Evolutionary conservation across 2,329 filamentous ascomycete species (phyloP), one percentile per base, ranked within the genome.

Genomic region (Fusarium pseudocircinatum): DNA sequence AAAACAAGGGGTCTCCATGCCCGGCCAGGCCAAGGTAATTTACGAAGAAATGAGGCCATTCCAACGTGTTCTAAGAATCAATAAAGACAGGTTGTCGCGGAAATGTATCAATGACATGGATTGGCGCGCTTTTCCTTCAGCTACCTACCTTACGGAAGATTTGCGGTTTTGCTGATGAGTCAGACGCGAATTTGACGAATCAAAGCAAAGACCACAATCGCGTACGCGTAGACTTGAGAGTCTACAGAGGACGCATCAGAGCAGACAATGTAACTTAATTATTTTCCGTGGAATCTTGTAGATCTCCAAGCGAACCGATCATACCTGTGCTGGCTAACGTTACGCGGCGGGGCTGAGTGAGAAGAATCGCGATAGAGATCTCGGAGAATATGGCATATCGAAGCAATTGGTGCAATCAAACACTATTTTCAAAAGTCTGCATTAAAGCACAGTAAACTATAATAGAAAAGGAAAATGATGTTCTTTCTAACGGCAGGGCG

Each of bases 1-100:
- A 78, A 77, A 2, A 3, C 20, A 0, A 78, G 69, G 40, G 70
- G 76, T 7, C 69, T 74, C 73, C 69, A 75, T 20, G 20, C 20
- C 13, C 40, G 57, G 14, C 69, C 22, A 28, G 39, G 47, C 71
- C 68, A 72, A 5, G 58, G 32, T n/a, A 69, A 32, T 34, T 56
- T 58, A 10, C 61, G 64, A 6, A 75, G n/a, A 26, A 74, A 22
- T 5, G 49, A 28, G 9, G 24, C 3, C 32, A 53, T 53, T 26
- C 0, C 2, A 1, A 22, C 7, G 32, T 18, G n/a, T 26, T 3
- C 1, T 0, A 15, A 3, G 47, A 6, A 7, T 18, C 0, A 14
- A 14, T 3, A 14, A 30, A 9, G 15, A 24, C 7, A 44, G 26
- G 9, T 0, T 20, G 7, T 44, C 0, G 5, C 16, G 11, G 6